Base-by-base conservation (phyloP, 1,284 basidiomycete genomes). In the Cryptococcus maquisensis region DNA sequence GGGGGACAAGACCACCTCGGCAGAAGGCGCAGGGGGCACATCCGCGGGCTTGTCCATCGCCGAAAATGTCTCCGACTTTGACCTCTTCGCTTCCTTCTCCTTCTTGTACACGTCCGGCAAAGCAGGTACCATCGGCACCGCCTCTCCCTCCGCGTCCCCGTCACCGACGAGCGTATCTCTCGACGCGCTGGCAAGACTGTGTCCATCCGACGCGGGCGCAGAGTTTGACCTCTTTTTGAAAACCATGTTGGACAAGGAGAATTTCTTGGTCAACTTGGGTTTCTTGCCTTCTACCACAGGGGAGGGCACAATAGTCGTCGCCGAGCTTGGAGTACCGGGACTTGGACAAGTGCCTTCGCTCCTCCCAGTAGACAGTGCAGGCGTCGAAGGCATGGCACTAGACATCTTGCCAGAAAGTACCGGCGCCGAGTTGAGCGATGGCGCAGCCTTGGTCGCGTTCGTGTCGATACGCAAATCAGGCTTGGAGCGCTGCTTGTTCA, bases 241-340 rank as follows among this genome's bases (percentile, higher is more conserved):
- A 6, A 66, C 64, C 20, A 69, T 66, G 54, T 69, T 69, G 37
- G 60, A 60, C 43, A 69, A 45, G 1, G 62, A 64, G 55, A 69
- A 69, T 12, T 64, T 49, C 50, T 69, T 69, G 21, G 52, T 62
- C 42, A 67, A 24, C 43, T 44, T 44, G 24, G 35, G 21, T 28
- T 28, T 24, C 10, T 15, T 24, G 16, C 21, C 21, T n/a, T 2
- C n/a, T 21, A 32, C 49, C 48, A 48, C 51, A 10, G 16, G 50
- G 42, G 42, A 37, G 20, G 46, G 48, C 52, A 15, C 18, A 8
- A 16, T 13, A 10, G n/a, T 48, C 28, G 47, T 15, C 10, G 46
- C 28, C 13, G 46, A 26, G 24, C 21, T 51, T 44, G 54, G 56
- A 18, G 52, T 46, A 16, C 38, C 37, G 3, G 48, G 52, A 28